Percentiles rank a stretch among this genome's conserved stretches.
Conservation (phyloP, 176 grass and related monocot species). For the Oryza glaberrima region DNA sequence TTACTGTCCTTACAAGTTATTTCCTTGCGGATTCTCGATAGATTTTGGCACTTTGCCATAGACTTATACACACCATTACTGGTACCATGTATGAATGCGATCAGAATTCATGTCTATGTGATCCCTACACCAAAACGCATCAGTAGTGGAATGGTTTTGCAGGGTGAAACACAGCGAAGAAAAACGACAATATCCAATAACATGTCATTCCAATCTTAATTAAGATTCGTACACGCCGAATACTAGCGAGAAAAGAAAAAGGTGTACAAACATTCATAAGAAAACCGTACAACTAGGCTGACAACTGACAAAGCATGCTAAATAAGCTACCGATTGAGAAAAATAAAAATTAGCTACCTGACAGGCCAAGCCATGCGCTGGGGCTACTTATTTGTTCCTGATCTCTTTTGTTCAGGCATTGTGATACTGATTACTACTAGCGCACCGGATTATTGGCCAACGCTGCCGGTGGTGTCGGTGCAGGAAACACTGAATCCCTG, state of each 20-base stretch:
- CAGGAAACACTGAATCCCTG: constrained; percentile 41
- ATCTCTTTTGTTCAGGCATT: constrained; percentile 31
- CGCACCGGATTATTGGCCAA: constrained; percentile 42
- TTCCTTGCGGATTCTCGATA: too few relatives aligned
- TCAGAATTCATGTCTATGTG: too few relatives aligned
- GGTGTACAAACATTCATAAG: constrained; percentile 20
- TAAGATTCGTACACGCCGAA: neutral
- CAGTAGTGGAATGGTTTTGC: neutral
- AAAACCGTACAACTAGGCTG: neutral
- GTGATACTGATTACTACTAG: constrained; percentile 28
- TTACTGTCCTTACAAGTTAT: neutral
- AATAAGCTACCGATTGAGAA: constrained; percentile 27
- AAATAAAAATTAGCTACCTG: constrained; percentile 30
- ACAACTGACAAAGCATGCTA: constrained; percentile 15
- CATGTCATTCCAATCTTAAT: neutral
- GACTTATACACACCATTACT: neutral
- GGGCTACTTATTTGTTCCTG: constrained; percentile 45
- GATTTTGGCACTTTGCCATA: too few relatives aligned
- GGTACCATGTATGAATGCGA: neutral
- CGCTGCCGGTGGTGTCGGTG: neutral
- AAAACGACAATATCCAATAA: neutral
- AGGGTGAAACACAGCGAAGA: neutral
- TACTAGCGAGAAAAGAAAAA: neutral
- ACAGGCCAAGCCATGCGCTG: constrained; percentile 24
- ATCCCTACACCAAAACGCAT: neutral